These are phyloP conservation scores for Saccharum spontaneum DNA, from an alignment of 176 grass and related monocot genomes.

Conservation along the genomic window DNA sequence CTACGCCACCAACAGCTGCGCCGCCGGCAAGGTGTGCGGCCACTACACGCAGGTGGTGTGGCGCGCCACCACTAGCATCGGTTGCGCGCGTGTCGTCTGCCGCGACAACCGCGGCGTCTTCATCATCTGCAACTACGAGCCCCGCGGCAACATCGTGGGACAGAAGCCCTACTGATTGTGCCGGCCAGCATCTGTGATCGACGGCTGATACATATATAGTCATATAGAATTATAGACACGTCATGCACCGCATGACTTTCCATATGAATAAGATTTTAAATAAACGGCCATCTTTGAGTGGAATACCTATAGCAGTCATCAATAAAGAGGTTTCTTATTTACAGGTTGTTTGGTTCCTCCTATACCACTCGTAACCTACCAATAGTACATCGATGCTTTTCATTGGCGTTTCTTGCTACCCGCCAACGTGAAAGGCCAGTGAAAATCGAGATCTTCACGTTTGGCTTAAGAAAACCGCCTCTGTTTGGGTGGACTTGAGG, in stretches of 20 bases:
- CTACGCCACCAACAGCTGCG: conserved; percentile 4
- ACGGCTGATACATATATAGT: too few species aligned
- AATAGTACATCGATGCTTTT: too few species aligned
- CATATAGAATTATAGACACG: too few species aligned
- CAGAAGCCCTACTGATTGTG: not conserved
- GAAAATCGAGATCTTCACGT: too few species aligned
- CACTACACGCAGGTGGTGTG: conserved; percentile 39
- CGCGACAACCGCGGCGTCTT: not conserved
- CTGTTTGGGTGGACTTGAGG: too few species aligned
- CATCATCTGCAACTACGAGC: conserved; percentile 20
- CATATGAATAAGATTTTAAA: not conserved
- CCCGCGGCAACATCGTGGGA: not conserved
- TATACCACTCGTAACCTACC: too few species aligned
- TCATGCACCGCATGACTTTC: not conserved
- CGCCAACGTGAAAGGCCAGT: too few species aligned
- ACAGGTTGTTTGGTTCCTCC: too few species aligned
- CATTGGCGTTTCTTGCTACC: too few species aligned
- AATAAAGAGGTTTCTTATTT: too few species aligned
- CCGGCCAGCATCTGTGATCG: not conserved
- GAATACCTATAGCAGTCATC: too few species aligned
- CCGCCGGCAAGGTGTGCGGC: not conserved
- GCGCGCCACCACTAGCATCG: not conserved
- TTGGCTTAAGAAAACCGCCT: too few species aligned
- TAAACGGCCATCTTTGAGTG: not conserved
- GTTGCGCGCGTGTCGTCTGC: conserved; percentile 10